phyloP scores from a whole-genome alignment of 306 rosid species.

The Boehmeria nivea region DNA sequence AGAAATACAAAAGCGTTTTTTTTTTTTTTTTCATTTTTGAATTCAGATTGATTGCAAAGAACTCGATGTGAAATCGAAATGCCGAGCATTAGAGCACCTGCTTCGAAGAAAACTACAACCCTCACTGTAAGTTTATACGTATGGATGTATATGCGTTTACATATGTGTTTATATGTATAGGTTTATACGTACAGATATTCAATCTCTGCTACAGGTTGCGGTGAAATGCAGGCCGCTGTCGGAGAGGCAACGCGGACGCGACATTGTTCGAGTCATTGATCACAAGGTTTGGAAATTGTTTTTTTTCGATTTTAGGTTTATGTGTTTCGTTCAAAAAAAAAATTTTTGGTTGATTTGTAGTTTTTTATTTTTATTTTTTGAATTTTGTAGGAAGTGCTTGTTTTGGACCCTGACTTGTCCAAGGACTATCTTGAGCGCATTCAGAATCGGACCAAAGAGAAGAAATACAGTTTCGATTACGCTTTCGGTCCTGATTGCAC shows the following conservation, averaged over 20 bases:
- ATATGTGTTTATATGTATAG: conserved; percentile 2
- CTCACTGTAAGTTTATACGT: conserved; percentile 40
- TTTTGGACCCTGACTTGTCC: conserved; percentile 51
- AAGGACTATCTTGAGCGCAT: conserved; percentile 55
- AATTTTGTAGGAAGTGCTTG: conserved; percentile 44
- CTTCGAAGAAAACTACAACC: conserved; percentile 47
- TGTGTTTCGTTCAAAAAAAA: no score
- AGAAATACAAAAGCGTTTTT: neutral
- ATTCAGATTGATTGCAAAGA: conserved; percentile 1
- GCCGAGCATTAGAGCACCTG: conserved; percentile 60
- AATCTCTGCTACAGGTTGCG: conserved; percentile 39
- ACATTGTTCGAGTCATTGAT: conserved; percentile 50
- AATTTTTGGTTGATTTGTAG: neutral
- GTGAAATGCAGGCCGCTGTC: conserved; percentile 51
- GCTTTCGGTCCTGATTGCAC: conserved; percentile 45
- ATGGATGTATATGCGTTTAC: neutral
- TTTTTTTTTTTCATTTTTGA: neutral
- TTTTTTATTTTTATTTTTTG: neutral
- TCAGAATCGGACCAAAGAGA: conserved; percentile 56
- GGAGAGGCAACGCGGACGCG: conserved; percentile 46
- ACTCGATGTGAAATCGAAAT: conserved; percentile 39
- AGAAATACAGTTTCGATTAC: conserved; percentile 51
- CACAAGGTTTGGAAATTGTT: conserved; percentile 34
- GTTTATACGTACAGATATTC: neutral
- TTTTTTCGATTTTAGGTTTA: neutral